Evolutionary conservation across 805 yeast genomes (phyloP).

Genomic region (Monosporozyma siamensis): DNA sequence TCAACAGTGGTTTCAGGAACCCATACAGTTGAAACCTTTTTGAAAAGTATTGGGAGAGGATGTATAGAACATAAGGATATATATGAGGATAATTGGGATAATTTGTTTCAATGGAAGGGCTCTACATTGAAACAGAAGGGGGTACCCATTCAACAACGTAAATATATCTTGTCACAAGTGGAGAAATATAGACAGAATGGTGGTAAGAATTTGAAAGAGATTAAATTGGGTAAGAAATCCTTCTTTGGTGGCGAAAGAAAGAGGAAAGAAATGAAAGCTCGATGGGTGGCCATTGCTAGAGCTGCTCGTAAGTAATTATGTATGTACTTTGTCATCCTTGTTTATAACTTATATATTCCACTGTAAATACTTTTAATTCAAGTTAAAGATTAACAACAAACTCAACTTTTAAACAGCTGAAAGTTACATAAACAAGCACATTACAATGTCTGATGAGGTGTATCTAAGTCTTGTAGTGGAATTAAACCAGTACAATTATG

Average conservation of each 20-base stretch:
- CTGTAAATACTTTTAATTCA: too few relatives aligned
- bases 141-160: conserved; percentile 59
- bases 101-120: conserved; percentile 50
- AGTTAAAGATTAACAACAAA: too few relatives aligned
- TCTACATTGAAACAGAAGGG: conserved; percentile 63
- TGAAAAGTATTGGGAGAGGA: conserved; percentile 71
- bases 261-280: conserved; percentile 56
- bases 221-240: conserved; percentile 60
- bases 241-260: conserved; percentile 82
- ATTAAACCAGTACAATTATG: conserved; percentile 18
- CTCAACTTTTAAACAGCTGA: too few relatives aligned
- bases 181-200: conserved; percentile 45
- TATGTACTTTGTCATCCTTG: neutral
- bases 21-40: conserved; percentile 48
- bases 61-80: conserved; percentile 61
- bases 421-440: neutral
- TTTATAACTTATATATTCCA: neutral
- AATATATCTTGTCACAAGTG: conserved; percentile 65
- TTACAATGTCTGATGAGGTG: neutral
- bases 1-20: too few relatives aligned
- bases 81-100: conserved; percentile 58
- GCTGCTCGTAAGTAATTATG: neutral
- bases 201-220: conserved; percentile 46
- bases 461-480: conserved; percentile 12
- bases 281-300: conserved; percentile 40